Base-by-base conservation (phyloP, 192 early-diverging fungal genomes). In the Pilaira anomala region DNA sequence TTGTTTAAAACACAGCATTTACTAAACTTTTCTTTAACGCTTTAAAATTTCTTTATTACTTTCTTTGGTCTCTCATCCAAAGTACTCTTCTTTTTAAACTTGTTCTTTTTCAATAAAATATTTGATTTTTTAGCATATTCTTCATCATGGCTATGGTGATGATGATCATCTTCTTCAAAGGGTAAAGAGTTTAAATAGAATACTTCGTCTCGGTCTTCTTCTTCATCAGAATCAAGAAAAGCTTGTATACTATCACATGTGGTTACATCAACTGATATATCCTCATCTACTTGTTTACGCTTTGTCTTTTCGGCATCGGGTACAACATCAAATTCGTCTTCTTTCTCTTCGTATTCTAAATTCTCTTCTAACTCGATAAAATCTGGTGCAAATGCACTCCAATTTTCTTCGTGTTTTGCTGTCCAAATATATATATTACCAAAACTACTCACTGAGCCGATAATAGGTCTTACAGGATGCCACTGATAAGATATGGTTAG, bases 311-410 rank as follows among this genome's bases (percentile, higher is more conserved):
- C 80, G 41, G 75, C 73, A 42, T 82, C 70, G 0, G 73, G 77
- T 72, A 87, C 83, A 54, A 87, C 76, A 69, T 99, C 97, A 76
- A 97, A 99, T 66, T 93, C 91, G 60, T 96, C 92, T 62, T 99
- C 97, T 11, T 84, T 75, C 68, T 99, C 97, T 50, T 87, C 78
- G 71, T 96, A 97, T 55, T 96, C 97, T 6, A 93, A 78, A 69
- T 99, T 98, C 52, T 99, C 95, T 30, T 96, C 92, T 16, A 99
- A 68, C 62, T 97, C 93, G 21, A 78, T 85, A 62, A 96, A 98
- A 42, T 92, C 93, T 19, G 96, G 97, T 14, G 91, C 92, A 81
- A 96, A 94, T 26, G 94, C 90, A 51, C 89, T 92, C 89, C 93
- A 98, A 63, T 93, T 92, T 57, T 96, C 88, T 28, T 87, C 84